A percentile compares a stretch with the other conserved stretches of the same genome.
phyloP scores from a whole-genome alignment of 2,329 filamentous ascomycete species.

The Aspergillus sergii region DNA sequence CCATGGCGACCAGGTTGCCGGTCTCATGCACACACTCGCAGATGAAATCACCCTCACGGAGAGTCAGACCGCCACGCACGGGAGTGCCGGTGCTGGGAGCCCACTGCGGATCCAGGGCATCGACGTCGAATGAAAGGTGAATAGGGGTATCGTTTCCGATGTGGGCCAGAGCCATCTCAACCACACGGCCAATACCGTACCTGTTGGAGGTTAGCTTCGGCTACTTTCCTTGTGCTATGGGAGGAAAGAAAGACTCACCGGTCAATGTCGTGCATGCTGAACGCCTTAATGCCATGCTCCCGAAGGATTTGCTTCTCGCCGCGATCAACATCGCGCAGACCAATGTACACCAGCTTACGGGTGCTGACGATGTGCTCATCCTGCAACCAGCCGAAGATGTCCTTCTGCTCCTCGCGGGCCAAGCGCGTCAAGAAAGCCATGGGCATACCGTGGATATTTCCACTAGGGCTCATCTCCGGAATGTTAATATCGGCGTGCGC shows the following conservation, averaged over 20 bases:
- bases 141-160: slow-evolving; percentile 94
- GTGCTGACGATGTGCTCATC: slow-evolving; percentile 62
- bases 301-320: slow-evolving; percentile 90
- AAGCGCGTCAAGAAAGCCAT: slow-evolving; percentile 88
- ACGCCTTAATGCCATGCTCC: slow-evolving; percentile 90
- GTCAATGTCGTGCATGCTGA: slow-evolving; percentile 98
- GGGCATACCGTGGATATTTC: slow-evolving; percentile 98
- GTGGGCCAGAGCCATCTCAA: slow-evolving; percentile 97
- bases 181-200: slow-evolving; percentile 89
- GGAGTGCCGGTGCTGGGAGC: slow-evolving; percentile 95
- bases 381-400: slow-evolving; percentile 88
- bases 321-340: slow-evolving; percentile 87
- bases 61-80: slow-evolving; percentile 86
- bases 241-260: slow-evolving; percentile 52
- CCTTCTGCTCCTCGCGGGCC: slow-evolving; percentile 71
- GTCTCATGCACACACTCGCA: slow-evolving; percentile 84
- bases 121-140: slow-evolving; percentile 95
- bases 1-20: slow-evolving; percentile 75
- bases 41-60: slow-evolving; percentile 96
- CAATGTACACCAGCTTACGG: slow-evolving; percentile 95
- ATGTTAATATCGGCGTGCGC: slow-evolving; percentile 98
- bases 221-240: not conserved
- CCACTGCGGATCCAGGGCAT: slow-evolving; percentile 94
- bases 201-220: slow-evolving; percentile 47
- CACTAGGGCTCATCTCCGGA: slow-evolving; percentile 83